Percentiles rank a stretch among this genome's conserved stretches.
Conservation (phyloP, 202 grass and related monocot species). For the Carex arenaria region DNA sequence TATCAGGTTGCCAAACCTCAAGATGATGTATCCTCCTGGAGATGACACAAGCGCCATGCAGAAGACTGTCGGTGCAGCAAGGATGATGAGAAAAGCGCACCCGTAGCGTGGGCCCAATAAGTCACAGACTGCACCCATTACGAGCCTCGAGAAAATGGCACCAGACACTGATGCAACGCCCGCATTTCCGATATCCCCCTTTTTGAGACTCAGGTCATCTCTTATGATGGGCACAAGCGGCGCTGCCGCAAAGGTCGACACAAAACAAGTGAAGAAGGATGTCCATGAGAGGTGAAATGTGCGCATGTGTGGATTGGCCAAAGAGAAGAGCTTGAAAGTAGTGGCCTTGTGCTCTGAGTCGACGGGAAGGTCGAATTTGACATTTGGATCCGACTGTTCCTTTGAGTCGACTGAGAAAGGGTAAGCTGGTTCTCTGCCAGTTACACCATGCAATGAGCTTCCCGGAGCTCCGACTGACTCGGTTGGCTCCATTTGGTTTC, state of each 20-base stretch:
- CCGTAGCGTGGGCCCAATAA: slow-evolving; percentile 56
- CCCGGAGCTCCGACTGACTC: slow-evolving; percentile 19
- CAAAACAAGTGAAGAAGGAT: too few relatives aligned
- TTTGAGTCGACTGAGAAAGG: slow-evolving; percentile 26
- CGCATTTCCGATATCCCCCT: slow-evolving; percentile 71
- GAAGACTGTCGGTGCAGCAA: slow-evolving; percentile 60
- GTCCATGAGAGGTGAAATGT: too few relatives aligned
- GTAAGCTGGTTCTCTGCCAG: slow-evolving; percentile 36
- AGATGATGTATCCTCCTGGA: slow-evolving; percentile 50
- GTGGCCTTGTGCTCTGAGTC: slow-evolving; percentile 20
- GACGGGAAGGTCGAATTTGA: slow-evolving; percentile 52
- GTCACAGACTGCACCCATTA: slow-evolving; percentile 75
- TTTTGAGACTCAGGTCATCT: slow-evolving; percentile 28
- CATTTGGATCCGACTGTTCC: background rate
- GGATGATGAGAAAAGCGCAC: slow-evolving; percentile 68
- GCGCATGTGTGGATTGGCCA: too few relatives aligned
- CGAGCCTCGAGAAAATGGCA: slow-evolving; percentile 65
- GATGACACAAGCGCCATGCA: slow-evolving; percentile 53
- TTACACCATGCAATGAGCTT: slow-evolving; percentile 47
- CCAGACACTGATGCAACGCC: slow-evolving; percentile 71
- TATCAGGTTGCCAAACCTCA: slow-evolving; percentile 22
- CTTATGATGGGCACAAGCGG: too few relatives aligned
- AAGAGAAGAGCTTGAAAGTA: too few relatives aligned
- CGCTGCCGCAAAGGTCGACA: too few relatives aligned
- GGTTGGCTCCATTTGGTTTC: background rate